Conservation (phyloP, 2,329 filamentous ascomycete species). For the Fusarium brachygibbosum region DNA sequence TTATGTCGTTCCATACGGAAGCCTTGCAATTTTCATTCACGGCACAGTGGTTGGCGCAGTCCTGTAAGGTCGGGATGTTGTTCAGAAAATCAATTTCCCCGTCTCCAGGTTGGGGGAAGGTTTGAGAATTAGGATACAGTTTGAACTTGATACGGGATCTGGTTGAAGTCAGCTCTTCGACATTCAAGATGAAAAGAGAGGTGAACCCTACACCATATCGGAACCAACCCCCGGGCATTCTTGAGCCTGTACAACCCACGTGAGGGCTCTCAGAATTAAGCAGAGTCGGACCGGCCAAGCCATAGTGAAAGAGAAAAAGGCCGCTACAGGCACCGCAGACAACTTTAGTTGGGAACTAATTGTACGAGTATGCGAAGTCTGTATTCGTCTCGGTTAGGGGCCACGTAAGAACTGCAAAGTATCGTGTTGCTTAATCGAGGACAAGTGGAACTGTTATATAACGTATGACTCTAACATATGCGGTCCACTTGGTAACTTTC, state of each 20-base stretch:
- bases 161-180: neutral
- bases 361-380: neutral
- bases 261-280: neutral
- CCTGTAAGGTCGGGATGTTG: neutral
- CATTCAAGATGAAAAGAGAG: neutral
- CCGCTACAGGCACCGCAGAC: neutral
- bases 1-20: neutral
- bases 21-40: neutral
- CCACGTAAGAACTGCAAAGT: neutral
- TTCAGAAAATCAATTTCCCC: neutral
- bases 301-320: neutral
- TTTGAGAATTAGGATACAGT: neutral
- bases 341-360: neutral
- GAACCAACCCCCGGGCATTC: neutral
- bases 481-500: neutral
- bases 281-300: neutral
- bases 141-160: constrained; percentile 6
- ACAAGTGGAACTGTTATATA: neutral
- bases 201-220: neutral
- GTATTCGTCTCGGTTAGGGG: neutral
- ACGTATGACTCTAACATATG: neutral
- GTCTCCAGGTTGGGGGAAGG: neutral
- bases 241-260: neutral
- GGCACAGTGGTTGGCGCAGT: constrained; percentile 5
- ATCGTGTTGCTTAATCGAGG: neutral